Evolutionary conservation across 2,329 filamentous ascomycete genomes (phyloP).

Genomic region (Cryphonectria nitschkei): DNA sequence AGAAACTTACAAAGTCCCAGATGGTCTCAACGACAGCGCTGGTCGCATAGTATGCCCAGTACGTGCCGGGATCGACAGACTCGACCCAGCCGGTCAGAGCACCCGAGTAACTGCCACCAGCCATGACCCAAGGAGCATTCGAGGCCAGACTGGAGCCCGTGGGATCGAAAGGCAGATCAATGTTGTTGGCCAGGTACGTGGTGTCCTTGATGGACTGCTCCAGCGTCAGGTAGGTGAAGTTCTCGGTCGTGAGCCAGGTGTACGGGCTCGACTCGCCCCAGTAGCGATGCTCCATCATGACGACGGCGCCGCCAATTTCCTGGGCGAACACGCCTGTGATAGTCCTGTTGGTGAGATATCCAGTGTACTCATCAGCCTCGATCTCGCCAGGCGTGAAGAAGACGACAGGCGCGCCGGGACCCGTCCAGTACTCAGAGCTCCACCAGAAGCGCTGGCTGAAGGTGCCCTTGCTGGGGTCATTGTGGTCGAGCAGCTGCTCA

Average conservation of each 20-base stretch:
- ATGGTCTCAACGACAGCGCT: constrained; percentile 59
- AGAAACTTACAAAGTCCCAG: constrained; percentile 43
- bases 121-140: constrained; percentile 57
- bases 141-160: constrained; percentile 49
- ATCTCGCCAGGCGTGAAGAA: constrained; percentile 47
- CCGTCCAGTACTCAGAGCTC: constrained; percentile 45
- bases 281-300: constrained; percentile 49
- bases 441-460: constrained; percentile 49
- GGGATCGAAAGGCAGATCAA: constrained; percentile 54
- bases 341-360: constrained; percentile 48
- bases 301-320: constrained; percentile 44
- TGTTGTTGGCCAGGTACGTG: constrained; percentile 47
- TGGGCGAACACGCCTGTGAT: constrained; percentile 45
- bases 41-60: constrained; percentile 62
- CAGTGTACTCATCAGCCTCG: constrained; percentile 40
- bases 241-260: constrained; percentile 40
- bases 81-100: constrained; percentile 58
- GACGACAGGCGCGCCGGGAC: constrained; percentile 45
- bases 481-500: constrained; percentile 47
- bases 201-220: constrained; percentile 47
- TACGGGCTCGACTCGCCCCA: constrained; percentile 47
- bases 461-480: constrained; percentile 44
- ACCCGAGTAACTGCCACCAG: constrained; percentile 60
- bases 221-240: constrained; percentile 46
- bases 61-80: constrained; percentile 55